phyloP scores from a whole-genome alignment of 2,329 filamentous ascomycete species.

The Dothideomycetidae sp. region DNA sequence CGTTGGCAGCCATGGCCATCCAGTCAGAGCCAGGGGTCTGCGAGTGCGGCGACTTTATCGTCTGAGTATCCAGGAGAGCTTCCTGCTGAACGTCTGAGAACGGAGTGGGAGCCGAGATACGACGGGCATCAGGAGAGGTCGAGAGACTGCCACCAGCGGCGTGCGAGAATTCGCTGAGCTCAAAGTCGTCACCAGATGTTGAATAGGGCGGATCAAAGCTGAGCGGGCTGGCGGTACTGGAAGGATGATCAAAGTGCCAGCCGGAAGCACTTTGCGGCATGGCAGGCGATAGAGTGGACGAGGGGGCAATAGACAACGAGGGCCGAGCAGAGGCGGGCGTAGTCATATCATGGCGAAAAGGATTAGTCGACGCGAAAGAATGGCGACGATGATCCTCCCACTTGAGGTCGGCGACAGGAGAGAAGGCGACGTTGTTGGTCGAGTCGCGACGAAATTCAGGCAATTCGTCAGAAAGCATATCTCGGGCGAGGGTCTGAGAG shows the following conservation, averaged over 20 bases:
- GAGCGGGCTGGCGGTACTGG: conserved; percentile 60
- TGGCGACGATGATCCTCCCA: conserved; percentile 2
- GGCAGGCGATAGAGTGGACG: conserved; percentile 4
- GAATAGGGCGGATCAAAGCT: conserved; percentile 42
- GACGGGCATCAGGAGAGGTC: conserved; percentile 20
- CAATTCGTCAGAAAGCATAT: conserved; percentile 2
- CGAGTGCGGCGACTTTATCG: conserved; percentile 43
- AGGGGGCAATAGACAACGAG: conserved; percentile 5
- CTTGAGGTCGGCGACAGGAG: conserved; percentile 6
- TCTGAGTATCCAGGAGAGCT: conserved; percentile 35
- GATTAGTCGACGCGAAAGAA: conserved; percentile 8
- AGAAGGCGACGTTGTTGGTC: conserved; percentile 6
- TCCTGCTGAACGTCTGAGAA: conserved; percentile 25
- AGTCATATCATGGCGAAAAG: conserved; percentile 9
- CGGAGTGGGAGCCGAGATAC: conserved; percentile 27
- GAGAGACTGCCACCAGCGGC: conserved; percentile 21
- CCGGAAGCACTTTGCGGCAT: not conserved
- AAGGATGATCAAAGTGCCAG: conserved; percentile 24
- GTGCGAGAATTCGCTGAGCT: conserved; percentile 28
- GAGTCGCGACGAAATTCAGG: conserved; percentile 8
- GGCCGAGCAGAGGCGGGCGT: not conserved
- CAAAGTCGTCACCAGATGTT: conserved; percentile 46
- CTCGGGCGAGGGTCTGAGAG: not conserved
- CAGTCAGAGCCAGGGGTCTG: conserved; percentile 48
- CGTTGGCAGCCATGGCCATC: conserved; percentile 32